A percentile compares a stretch with the other conserved stretches of the same genome.
Conservation (phyloP, 208 protist species). For the Crithidia thermophila region DNA sequence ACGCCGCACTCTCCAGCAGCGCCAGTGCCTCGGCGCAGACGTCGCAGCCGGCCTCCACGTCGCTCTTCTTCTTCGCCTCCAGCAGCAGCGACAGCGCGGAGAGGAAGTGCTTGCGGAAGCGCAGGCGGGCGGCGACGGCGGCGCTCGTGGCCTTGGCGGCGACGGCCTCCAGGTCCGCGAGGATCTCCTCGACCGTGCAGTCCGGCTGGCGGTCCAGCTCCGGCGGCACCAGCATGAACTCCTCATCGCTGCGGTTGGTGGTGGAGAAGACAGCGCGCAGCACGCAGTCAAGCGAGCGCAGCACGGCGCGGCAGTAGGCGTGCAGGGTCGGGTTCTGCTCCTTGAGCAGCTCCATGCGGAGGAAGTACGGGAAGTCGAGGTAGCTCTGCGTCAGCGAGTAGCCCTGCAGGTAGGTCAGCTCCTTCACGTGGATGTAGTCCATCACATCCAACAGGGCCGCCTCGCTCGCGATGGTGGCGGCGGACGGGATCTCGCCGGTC, state of each 20-base stretch:
- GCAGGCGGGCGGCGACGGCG: constrained; percentile 62
- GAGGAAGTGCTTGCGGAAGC: constrained; percentile 71
- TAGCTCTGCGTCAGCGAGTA: constrained; percentile 70
- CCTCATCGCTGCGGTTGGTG: constrained; percentile 81
- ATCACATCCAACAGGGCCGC: constrained; percentile 67
- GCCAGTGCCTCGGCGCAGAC: constrained; percentile 47
- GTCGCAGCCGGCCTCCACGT: constrained; percentile 60
- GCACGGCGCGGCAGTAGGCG: constrained; percentile 78
- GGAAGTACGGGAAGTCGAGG: constrained; percentile 80
- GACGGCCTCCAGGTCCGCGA: constrained; percentile 65
- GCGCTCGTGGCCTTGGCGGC: constrained; percentile 33
- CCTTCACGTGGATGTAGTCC: constrained; percentile 74
- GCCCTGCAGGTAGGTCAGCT: constrained; percentile 72
- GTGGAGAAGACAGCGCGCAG: constrained; percentile 72
- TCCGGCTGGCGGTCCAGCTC: constrained; percentile 60
- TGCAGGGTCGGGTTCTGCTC: constrained; percentile 57
- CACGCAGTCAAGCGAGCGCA: constrained; percentile 56
- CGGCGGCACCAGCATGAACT: constrained; percentile 69
- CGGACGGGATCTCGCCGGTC: constrained; percentile 50
- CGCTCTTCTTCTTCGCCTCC: constrained; percentile 41
- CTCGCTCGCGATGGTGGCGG: constrained; percentile 41
- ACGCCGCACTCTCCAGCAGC: constrained; percentile 44
- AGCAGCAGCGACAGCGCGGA: constrained; percentile 53
- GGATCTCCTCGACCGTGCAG: constrained; percentile 56
- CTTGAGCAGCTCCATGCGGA: constrained; percentile 65